Evolutionary conservation across 2,329 filamentous ascomycete species (phyloP).

Genomic region (Fusarium sp.): DNA sequence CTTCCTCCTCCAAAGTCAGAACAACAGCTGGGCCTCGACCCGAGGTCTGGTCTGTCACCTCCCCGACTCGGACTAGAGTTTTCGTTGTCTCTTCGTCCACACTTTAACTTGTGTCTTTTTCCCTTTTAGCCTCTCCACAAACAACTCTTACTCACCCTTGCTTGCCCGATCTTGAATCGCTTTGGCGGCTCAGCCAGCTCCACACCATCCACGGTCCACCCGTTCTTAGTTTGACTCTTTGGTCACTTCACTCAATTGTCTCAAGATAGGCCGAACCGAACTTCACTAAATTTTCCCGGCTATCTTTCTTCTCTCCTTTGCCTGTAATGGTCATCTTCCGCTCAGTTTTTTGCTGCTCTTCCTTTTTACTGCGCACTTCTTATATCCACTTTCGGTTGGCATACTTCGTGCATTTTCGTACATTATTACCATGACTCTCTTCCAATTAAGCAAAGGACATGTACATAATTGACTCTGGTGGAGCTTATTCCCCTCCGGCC

Average conservation of each 20-base stretch:
- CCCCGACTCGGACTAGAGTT: constrained; percentile 26
- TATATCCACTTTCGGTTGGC: background rate
- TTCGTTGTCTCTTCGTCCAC: constrained; percentile 40
- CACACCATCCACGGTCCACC: constrained; percentile 25
- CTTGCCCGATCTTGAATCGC: constrained; percentile 32
- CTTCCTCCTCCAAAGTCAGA: constrained; percentile 16
- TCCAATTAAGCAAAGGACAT: constrained; percentile 14
- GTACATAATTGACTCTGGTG: constrained; percentile 35
- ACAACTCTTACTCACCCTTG: constrained; percentile 35
- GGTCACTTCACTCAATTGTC: constrained; percentile 26
- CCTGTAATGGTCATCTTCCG: constrained; percentile 23
- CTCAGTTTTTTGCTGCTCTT: background rate
- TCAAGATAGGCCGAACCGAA: constrained; percentile 27
- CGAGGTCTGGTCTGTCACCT: constrained; percentile 31
- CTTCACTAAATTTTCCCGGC: constrained; percentile 13
- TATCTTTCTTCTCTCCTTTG: constrained; percentile 10
- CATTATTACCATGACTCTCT: constrained; percentile 5
- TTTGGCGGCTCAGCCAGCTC: constrained; percentile 34
- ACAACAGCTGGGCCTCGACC: constrained; percentile 8
- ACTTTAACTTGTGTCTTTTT: constrained; percentile 28
- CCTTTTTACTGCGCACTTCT: background rate
- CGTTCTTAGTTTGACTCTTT: constrained; percentile 13
- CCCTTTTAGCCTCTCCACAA: constrained; percentile 32
- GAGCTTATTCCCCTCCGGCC: constrained; percentile 29
- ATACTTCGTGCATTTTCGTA: constrained; percentile 1